These are phyloP conservation scores for Sarocladium kiliense DNA, from an alignment of 2,329 filamentous ascomycete species.

Conservation along the genomic window DNA sequence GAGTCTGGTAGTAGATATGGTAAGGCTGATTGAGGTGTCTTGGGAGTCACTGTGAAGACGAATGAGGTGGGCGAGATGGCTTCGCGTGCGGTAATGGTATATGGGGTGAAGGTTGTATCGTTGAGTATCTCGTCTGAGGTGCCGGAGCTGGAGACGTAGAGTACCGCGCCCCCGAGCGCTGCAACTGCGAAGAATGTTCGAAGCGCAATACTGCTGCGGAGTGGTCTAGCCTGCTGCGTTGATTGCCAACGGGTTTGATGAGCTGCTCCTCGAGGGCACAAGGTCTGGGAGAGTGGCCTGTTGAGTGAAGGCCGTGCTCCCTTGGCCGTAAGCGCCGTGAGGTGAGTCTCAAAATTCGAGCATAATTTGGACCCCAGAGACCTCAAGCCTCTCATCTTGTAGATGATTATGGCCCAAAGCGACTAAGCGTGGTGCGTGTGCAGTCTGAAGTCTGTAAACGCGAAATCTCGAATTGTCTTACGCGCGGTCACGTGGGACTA, in stretches of 20 bases:
- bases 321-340: neutral
- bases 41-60: conserved; percentile 58
- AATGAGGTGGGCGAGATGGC: conserved; percentile 62
- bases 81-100: conserved; percentile 57
- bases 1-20: conserved; percentile 22
- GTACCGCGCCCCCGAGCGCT: neutral
- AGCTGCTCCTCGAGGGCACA: too few relatives aligned
- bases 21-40: conserved; percentile 20
- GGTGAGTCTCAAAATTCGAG: neutral
- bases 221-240: conserved; percentile 27
- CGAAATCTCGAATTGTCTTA: neutral
- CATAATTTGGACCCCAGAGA: neutral
- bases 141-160: conserved; percentile 14
- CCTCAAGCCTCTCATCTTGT: neutral
- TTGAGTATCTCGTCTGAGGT: conserved; percentile 40
- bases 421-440: neutral
- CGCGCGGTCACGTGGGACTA: conserved; percentile 5
- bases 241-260: conserved; percentile 22
- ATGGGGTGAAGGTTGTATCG: conserved; percentile 56
- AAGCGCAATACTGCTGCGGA: conserved; percentile 18
- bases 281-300: neutral
- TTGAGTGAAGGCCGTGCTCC: neutral
- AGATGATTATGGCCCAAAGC: neutral
- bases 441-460: neutral
- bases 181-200: conserved; percentile 12